A percentile compares a stretch with the other conserved stretches of the same genome.
Evolutionary conservation across 495 filamentous ascomycete species (phyloP).

Genomic region (Aspergillus leporis): DNA sequence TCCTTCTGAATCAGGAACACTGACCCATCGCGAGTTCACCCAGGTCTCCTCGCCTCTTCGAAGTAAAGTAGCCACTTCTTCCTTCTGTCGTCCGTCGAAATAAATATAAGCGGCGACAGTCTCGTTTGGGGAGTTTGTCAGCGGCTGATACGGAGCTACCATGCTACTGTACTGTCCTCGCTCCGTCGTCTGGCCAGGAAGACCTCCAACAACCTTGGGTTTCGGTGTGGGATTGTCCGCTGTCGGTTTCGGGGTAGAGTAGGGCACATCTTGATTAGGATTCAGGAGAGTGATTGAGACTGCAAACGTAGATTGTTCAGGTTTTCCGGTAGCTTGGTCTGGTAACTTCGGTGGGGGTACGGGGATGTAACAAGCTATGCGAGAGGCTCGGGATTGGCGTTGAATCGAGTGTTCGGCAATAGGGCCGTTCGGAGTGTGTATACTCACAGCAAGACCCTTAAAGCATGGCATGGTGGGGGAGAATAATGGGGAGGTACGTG

Average conservation of each 20-base stretch:
- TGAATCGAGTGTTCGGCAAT: constrained; percentile 92
- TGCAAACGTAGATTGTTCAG: constrained; percentile 91
- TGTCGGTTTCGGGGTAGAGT: constrained; percentile 79
- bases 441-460: constrained; percentile 94
- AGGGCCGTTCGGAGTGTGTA: constrained; percentile 86
- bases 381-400: constrained; percentile 83
- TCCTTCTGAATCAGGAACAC: constrained; percentile 85
- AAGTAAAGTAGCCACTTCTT: constrained; percentile 93
- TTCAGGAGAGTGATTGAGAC: constrained; percentile 95
- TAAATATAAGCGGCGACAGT: constrained; percentile 99
- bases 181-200: constrained; percentile 58
- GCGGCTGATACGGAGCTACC: constrained; percentile 82
- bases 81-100: constrained; percentile 93
- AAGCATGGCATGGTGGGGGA: constrained; percentile 85
- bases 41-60: constrained; percentile 95
- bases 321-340: constrained; percentile 62
- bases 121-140: constrained; percentile 88
- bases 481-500: neutral
- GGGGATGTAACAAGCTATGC: constrained; percentile 96
- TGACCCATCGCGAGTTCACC: constrained; percentile 98
- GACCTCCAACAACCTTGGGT: constrained; percentile 73
- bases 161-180: constrained; percentile 55
- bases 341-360: constrained; percentile 84
- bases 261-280: constrained; percentile 82
- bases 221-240: constrained; percentile 69